Evolutionary conservation across 116 monocot species (phyloP).

Genomic region (Posidonia oceanica): DNA sequence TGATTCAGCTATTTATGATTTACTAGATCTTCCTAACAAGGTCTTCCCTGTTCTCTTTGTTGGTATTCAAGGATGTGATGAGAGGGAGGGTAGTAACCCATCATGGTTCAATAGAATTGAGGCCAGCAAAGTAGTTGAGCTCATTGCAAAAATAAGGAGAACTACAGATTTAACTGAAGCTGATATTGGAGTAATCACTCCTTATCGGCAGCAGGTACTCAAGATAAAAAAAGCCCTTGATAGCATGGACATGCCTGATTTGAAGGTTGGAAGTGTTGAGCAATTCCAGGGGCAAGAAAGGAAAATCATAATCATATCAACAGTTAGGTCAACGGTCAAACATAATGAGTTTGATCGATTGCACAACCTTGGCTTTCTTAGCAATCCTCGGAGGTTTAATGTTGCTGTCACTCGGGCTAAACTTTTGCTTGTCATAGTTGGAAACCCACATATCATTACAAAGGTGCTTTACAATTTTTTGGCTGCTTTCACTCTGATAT

Average conservation of each 20-base stretch:
- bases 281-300: slow-evolving; percentile 96
- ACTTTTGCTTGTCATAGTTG: slow-evolving; percentile 79
- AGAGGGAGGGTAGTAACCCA: slow-evolving; percentile 87
- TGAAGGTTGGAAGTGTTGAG: slow-evolving; percentile 94
- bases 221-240: slow-evolving; percentile 75
- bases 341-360: slow-evolving; percentile 77
- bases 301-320: slow-evolving; percentile 80
- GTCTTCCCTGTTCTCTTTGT: slow-evolving; percentile 78
- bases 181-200: slow-evolving; percentile 91
- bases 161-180: slow-evolving; percentile 29
- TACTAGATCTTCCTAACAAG: slow-evolving; percentile 55
- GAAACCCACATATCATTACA: slow-evolving; percentile 83
- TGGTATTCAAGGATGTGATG: slow-evolving; percentile 94
- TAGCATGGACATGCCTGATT: slow-evolving; percentile 44
- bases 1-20: slow-evolving; percentile 39
- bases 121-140: slow-evolving; percentile 76
- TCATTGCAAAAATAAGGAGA: slow-evolving; percentile 42
- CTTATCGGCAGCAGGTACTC: slow-evolving; percentile 85
- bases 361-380: slow-evolving; percentile 78
- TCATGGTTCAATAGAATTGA: slow-evolving; percentile 98
- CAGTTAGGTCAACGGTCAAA: slow-evolving; percentile 88
- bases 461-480: slow-evolving; percentile 27
- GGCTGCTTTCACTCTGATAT: neutral
- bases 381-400: slow-evolving; percentile 72
- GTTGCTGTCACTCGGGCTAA: slow-evolving; percentile 89